phyloP scores from a whole-genome alignment of 352 stramenopile genomes.

The Globisporangium sylvaticum region DNA sequence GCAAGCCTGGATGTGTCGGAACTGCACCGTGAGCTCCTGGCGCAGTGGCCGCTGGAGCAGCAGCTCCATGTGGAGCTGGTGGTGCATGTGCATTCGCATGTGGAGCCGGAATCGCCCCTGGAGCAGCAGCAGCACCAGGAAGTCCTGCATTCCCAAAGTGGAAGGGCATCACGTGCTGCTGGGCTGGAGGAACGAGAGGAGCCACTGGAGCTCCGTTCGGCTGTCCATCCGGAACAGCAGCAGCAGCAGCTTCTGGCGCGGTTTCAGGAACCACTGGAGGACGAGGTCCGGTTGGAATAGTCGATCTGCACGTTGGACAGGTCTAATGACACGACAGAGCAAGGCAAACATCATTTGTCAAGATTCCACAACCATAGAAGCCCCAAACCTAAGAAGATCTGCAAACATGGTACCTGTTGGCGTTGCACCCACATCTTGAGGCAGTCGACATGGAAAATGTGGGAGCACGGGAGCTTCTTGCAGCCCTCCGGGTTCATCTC shows the following conservation, averaged over 20 bases:
- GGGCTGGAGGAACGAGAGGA: conserved; percentile 8
- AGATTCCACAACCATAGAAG: background rate
- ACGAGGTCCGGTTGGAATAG: conserved; percentile 84
- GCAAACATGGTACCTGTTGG: conserved; percentile 78
- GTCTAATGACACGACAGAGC: conserved; percentile 32
- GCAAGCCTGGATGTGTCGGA: conserved; percentile 9
- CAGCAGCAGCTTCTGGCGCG: conserved; percentile 19
- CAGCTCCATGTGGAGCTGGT: conserved; percentile 6
- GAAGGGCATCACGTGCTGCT: conserved; percentile 16
- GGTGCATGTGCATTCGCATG: background rate
- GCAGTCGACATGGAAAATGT: conserved; percentile 97
- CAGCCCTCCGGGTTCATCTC: conserved; percentile 86
- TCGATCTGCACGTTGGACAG: conserved; percentile 95
- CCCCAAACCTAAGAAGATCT: background rate
- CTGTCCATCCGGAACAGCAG: conserved; percentile 18
- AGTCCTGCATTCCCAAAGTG: conserved; percentile 23
- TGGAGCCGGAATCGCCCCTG: background rate
- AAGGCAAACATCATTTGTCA: background rate
- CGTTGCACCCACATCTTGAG: conserved; percentile 98
- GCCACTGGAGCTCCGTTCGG: conserved; percentile 1
- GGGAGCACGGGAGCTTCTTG: conserved; percentile 96
- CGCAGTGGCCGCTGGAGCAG: conserved; percentile 17
- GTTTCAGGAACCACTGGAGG: conserved; percentile 36
- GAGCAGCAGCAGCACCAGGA: conserved; percentile 8
- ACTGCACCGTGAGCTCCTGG: conserved; percentile 2